Percentiles rank a stretch among this genome's conserved stretches.
Conservation (phyloP, 148 eudicot genomes). For the Vaccinium corymbosum region DNA sequence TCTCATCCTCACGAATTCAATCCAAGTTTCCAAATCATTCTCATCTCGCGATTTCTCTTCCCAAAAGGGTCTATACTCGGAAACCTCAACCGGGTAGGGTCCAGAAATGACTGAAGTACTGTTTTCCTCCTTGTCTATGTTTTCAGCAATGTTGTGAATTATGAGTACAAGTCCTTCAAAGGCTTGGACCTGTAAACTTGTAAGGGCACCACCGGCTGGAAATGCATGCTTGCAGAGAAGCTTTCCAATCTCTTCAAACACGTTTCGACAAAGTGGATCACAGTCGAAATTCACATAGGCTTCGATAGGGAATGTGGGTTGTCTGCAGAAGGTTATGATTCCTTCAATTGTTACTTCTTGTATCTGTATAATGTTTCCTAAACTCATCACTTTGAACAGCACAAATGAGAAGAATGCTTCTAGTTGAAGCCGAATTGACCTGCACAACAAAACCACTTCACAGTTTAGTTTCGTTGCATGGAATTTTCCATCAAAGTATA, state of each 20-base stretch:
- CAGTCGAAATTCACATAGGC: conserved; percentile 75
- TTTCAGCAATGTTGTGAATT: conserved; percentile 77
- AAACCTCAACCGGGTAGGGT: conserved; percentile 58
- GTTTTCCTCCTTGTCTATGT: conserved; percentile 45
- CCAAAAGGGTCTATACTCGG: conserved; percentile 70
- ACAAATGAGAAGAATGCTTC: conserved; percentile 87
- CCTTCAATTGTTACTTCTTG: conserved; percentile 92
- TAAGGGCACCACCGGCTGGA: conserved; percentile 47
- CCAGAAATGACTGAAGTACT: conserved; percentile 39
- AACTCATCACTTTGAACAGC: conserved; percentile 44
- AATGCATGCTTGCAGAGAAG: conserved; percentile 78
- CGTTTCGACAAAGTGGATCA: conserved; percentile 53
- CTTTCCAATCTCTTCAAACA: conserved; percentile 76
- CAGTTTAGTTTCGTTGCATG: not conserved
- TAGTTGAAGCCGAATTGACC: conserved; percentile 80
- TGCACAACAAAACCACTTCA: conserved; percentile 15
- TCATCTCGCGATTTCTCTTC: conserved; percentile 51
- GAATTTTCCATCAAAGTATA: not conserved
- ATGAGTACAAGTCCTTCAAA: conserved; percentile 72
- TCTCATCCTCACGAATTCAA: conserved; percentile 45
- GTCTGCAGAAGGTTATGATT: conserved; percentile 73
- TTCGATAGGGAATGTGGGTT: conserved; percentile 71
- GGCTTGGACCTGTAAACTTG: conserved; percentile 83
- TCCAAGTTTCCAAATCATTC: conserved; percentile 49
- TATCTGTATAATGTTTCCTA: conserved; percentile 39